phyloP scores from a whole-genome alignment of 768 basidiomycete genomes.

The Pleurotus tuber-regium region DNA sequence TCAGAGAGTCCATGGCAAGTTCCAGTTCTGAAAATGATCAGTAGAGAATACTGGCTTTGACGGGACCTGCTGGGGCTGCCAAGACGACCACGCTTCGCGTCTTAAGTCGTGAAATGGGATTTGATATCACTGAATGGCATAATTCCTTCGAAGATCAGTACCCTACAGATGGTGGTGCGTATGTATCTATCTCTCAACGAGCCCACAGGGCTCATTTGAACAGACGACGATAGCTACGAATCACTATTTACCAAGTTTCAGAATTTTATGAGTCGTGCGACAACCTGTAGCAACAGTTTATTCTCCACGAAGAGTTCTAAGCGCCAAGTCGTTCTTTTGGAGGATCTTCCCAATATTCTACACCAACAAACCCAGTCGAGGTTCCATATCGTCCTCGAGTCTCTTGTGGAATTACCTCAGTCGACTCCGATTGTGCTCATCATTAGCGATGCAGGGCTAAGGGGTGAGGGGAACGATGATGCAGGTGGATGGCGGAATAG shows the following conservation, averaged over 20 bases:
- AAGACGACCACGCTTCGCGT: constrained; percentile 87
- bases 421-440: constrained; percentile 76
- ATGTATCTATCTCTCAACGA: background rate
- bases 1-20: background rate
- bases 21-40: background rate
- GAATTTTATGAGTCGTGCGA: constrained; percentile 70
- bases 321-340: constrained; percentile 73
- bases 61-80: constrained; percentile 86
- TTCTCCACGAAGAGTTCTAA: constrained; percentile 14
- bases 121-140: constrained; percentile 86
- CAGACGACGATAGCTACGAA: constrained; percentile 30
- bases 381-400: constrained; percentile 69
- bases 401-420: constrained; percentile 43
- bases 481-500: constrained; percentile 41
- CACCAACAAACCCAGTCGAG: constrained; percentile 64
- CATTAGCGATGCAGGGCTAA: constrained; percentile 76
- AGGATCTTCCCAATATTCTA: constrained; percentile 89
- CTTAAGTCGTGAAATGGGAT: constrained; percentile 67
- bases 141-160: constrained; percentile 59
- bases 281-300: constrained; percentile 57
- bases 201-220: background rate
- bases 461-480: constrained; percentile 65
- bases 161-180: background rate
- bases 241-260: constrained; percentile 65
- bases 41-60: constrained; percentile 80